These are phyloP conservation scores for Aureobasidium sp. DNA, from an alignment of 2,329 filamentous ascomycete species.

Conservation along the genomic window DNA sequence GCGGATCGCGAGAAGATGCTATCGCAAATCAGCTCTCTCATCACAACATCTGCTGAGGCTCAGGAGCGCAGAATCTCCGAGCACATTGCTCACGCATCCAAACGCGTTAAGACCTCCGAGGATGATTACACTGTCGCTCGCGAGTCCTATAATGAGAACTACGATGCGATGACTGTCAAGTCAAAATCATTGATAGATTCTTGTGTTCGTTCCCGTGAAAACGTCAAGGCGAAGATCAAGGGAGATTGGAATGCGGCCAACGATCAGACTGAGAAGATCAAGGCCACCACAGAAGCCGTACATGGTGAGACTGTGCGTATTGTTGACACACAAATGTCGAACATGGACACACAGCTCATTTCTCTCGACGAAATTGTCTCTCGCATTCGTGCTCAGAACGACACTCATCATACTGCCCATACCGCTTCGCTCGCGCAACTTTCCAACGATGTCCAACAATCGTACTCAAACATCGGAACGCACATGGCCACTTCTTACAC, in stretches of 20 bases:
- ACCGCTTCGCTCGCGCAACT: slow-evolving; percentile 58
- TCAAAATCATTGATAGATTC: slow-evolving; percentile 64
- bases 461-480: slow-evolving; percentile 62
- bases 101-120: slow-evolving; percentile 34
- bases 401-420: slow-evolving; percentile 66
- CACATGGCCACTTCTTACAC: slow-evolving; percentile 64
- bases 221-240: slow-evolving; percentile 73
- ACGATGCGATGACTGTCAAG: slow-evolving; percentile 66
- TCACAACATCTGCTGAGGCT: slow-evolving; percentile 64
- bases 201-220: slow-evolving; percentile 66
- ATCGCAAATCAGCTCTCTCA: slow-evolving; percentile 66
- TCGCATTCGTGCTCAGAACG: slow-evolving; percentile 73
- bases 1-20: slow-evolving; percentile 69
- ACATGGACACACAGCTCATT: slow-evolving; percentile 81
- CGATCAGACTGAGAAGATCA: slow-evolving; percentile 74
- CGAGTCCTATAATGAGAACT: slow-evolving; percentile 59
- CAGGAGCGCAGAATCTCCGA: slow-evolving; percentile 66
- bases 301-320: slow-evolving; percentile 86
- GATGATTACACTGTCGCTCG: slow-evolving; percentile 55
- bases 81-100: slow-evolving; percentile 58
- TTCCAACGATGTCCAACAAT: slow-evolving; percentile 61
- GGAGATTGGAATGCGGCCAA: slow-evolving; percentile 79
- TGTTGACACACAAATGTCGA: slow-evolving; percentile 79
- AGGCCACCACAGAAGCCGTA: slow-evolving; percentile 74
- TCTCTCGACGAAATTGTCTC: slow-evolving; percentile 86